Base-by-base conservation (phyloP, 306 rosid genomes). In the Cucurbita maxima region DNA sequence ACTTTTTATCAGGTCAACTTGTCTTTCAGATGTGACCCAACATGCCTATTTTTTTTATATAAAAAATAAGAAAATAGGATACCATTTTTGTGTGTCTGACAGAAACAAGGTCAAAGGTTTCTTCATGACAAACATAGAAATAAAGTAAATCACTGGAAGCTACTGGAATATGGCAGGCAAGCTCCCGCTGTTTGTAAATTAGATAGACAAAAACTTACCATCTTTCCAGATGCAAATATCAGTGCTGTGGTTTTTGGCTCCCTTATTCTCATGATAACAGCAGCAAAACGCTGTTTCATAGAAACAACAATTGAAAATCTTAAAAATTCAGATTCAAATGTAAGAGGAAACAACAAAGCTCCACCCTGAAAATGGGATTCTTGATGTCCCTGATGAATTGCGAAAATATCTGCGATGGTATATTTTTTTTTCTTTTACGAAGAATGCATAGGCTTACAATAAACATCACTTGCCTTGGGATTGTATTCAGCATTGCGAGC, bases 401-500 rank as follows among this genome's bases (percentile, higher is more conserved):
- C 74, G 4, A 50, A 45, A 67, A 25, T 14, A 30, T 14, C 8
- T 69, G 52, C 38, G 43, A 11, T 53, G 9, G 16, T 37, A 30
- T 30, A 2, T 9, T 72, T 48, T 48, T 48, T 48, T 4, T 13
- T 1, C 13, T 13, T 48, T 48, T 48, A 5, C 53, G 5, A 48
- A 48, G n/a, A 25, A 5, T 48, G 7, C 20, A 57, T 22, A 37
- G 3, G 9, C 52, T 16, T 55, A 55, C 19, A 8, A 41, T 36
- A 14, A 41, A 38, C 59, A 1, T 67, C 50, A 80, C 89, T 61
- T 85, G 83, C 98, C 92, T 89, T 94, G 73, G 99, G 99, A 84
- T 91, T 94, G 87, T 94, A 94, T 84, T 94, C 96, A 19, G 99
- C 96, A 81, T 91, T 94, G 79, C 95, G 92, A 75, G 99, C 99